Base-by-base conservation (phyloP, 2,329 filamentous ascomycete species). In the Pseudogymnoascus sp. region DNA sequence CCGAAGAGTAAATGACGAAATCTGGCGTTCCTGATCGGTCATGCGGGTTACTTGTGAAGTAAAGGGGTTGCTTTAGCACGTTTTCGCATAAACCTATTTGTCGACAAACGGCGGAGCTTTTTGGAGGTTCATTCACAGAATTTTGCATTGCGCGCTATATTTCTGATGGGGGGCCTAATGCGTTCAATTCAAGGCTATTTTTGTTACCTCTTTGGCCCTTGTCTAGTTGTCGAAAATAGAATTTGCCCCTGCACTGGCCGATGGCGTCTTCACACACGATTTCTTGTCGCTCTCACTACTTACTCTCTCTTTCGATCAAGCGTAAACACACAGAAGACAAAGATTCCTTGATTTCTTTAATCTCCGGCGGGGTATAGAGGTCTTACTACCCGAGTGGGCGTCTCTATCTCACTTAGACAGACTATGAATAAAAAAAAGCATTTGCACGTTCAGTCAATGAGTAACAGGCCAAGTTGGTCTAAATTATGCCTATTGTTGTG, bases 1-100 rank as follows among this genome's bases (percentile, higher is more conserved):
- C 69, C 64, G 69, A 63, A n/a, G 59, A 72, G 66, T 73, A 73
- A 64, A 72, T 63, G 62, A 61, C 66, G 65, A 38, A 64, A 64
- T 65, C 59, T 66, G 70, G 70, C 70, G 69, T 73, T 72, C 67
- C 70, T 69, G 63, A 69, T 68, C 31, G 68, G 70, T 67, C 69
- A 67, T 67, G 66, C 62, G 65, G 68, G 69, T 67, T 70, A 69
- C 65, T 67, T 65, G 65, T 63, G 66, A 68, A 63, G 66, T 68
- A 67, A 64, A 65, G 65, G 68, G 66, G 66, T 66, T 65, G 65
- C 65, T 64, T 66, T 67, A 72, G 67, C 70, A 71, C 69, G 66
- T 69, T 71, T 69, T 68, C 63, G 66, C 63, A 69, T 63, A 66
- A 41, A 16, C 65, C 23, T 31, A 26, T 49, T 49, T 29, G 45